Base-by-base conservation (phyloP, 805 yeast species). In the Nakazawaea ishiwadae region DNA sequence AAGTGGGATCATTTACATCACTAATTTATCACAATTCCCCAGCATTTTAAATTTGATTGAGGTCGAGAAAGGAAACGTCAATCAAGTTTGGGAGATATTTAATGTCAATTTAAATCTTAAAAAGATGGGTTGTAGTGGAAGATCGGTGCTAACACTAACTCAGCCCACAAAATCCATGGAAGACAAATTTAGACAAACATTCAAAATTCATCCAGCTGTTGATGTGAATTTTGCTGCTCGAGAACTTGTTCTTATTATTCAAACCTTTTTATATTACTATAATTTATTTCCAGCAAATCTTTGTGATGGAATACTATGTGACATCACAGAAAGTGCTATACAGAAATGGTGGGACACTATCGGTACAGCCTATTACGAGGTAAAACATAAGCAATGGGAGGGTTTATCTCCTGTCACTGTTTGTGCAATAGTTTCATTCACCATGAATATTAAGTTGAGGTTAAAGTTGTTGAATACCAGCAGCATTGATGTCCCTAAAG, bases 261-360 rank as follows among this genome's bases (percentile, higher is more conserved):
- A 91, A 60, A 78, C 80, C 1, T 75, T 84, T 31, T 68, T 91
- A 18, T 83, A 77, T 51, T 90, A 89, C 59, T 90, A 84, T 59
- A 84, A 80, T 42, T 60, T 88, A 31, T 67, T 88, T 11, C 82
- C 79, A 38, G 79, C 86, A 0, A 63, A 63, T 24, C 78, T 73
- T 48, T 85, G 86, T 43, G 97, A 93, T 61, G 98, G 99, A 0
- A 63, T 91, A 12, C 63, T 89, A 2, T 91, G 98, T 58, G 75
- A 78, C 44, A 70, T 73, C 43, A 91, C 99, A 0, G 82, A 81
- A 46, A 69, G 62, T 17, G 95, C 95, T 0, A 72, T 88, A 18
- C 52, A 59, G 2, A 67, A 70, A 34, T 91, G 98, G 97, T 91
- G 98, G 97, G 69, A 68, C 28, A 56, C 76, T 27, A 73, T 83